A percentile compares a stretch with the other conserved stretches of the same genome.
Conservation (phyloP, 129 eudicot species). For the Flaveria sonorensis region DNA sequence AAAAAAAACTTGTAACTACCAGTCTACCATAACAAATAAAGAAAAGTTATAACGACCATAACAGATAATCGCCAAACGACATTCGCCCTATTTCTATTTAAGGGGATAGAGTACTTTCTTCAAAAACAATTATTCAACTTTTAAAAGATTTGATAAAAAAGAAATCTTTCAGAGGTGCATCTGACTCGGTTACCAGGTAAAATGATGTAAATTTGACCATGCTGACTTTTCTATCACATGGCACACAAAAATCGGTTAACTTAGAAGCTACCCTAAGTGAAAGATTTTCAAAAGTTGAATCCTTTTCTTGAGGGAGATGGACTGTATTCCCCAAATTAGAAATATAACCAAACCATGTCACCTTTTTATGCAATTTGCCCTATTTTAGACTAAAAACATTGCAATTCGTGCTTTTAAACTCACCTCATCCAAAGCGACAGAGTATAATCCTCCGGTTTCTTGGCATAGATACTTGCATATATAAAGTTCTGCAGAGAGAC, state of each 20-base stretch:
- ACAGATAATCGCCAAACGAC: not conserved
- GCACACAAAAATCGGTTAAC: not conserved
- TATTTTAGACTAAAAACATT: not conserved
- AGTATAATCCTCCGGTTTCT: constrained; percentile 96
- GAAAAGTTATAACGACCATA: not conserved
- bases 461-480: constrained; percentile 87
- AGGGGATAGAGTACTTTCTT: not conserved
- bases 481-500: constrained; percentile 90
- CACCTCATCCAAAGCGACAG: constrained; percentile 97
- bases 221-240: not conserved
- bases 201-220: not conserved
- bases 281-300: not conserved
- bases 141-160: not conserved
- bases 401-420: constrained; percentile 27
- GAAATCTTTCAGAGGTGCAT: not conserved
- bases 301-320: not conserved
- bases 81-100: not conserved
- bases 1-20: not conserved
- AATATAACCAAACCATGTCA: not conserved
- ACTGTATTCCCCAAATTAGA: not conserved
- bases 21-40: not conserved
- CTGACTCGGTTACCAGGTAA: not conserved
- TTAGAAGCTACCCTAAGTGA: not conserved
- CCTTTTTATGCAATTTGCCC: not conserved
- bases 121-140: not conserved